Base-by-base conservation (phyloP, 164 flowering plant species). In the Euptelea pleiosperma region DNA sequence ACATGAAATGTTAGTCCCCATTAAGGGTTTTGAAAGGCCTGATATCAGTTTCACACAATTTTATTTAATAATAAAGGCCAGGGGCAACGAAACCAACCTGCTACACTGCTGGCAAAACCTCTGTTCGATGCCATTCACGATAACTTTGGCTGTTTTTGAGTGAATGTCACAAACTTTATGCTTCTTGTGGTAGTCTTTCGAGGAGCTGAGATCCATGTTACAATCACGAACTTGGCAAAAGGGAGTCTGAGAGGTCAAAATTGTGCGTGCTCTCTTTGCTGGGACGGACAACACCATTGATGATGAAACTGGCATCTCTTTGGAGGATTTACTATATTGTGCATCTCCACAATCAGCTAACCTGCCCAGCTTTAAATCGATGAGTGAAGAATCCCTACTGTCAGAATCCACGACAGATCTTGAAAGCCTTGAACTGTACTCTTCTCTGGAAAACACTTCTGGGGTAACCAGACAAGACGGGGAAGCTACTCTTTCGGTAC, bases 181-280 rank as follows among this genome's bases (percentile, higher is more conserved):
- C 75, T 89, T 72, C 73, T 77, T 87, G 75, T 91, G 91, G 70
- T 91, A 91, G n/a, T 87, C 96, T 69, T 91, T 91, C 2, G 82
- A 77, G 34, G 73, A 64, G 66, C 82, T 82, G 26, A 91, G 89
- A 71, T 87, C 91, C 69, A 76, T 79, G 45, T 75, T 75, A 65
- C 96, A 87, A 34, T 89, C 93, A 73, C 61, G 67, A 44, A 91
- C 97, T 73, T 91, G 96, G 70, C 97, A 91, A 61, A 66, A 71
- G 34, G 79, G 76, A 47, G 62, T 67, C 62, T 77, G 82, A 21
- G 74, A 63, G 36, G 54, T 66, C 60, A 70, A 50, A 47, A 65
- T 67, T 0, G 61, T 41, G 14, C 84, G 68, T 4, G 57, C 55
- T 58, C 82, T 73, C 74, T 83, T 89, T 47, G 80, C 56, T 1